phyloP scores from a whole-genome alignment of 495 filamentous ascomycete species.

The Rhypophila decipiens region DNA sequence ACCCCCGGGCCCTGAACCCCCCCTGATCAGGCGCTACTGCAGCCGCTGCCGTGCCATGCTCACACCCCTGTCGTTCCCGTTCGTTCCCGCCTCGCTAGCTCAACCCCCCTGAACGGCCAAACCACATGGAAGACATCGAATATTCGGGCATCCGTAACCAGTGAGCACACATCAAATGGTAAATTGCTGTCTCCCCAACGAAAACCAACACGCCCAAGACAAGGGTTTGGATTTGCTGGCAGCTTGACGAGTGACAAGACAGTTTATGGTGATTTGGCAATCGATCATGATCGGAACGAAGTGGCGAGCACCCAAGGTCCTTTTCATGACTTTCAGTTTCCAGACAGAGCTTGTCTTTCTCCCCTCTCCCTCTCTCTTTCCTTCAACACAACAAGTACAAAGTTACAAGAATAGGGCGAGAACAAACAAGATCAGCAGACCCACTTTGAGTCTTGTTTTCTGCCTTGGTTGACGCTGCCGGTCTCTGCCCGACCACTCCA shows the following conservation, averaged over 20 bases:
- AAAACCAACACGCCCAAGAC: neutral
- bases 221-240: neutral
- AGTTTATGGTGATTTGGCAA: conserved; percentile 27
- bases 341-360: too few species aligned
- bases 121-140: too few species aligned
- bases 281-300: conserved; percentile 1
- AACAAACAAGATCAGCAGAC: neutral
- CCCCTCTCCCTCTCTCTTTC: too few species aligned
- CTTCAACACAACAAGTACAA: too few species aligned
- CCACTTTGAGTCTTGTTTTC: neutral
- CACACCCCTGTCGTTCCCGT: too few species aligned
- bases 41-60: neutral
- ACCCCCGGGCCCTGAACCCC: too few species aligned
- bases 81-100: neutral
- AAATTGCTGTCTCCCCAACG: neutral
- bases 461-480: too few species aligned
- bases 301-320: conserved; percentile 11
- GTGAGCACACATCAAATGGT: too few species aligned
- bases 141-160: too few species aligned
- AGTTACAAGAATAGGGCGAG: neutral
- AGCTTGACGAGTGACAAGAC: neutral
- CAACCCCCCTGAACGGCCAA: too few species aligned
- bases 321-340: too few species aligned
- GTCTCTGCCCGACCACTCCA: conserved; percentile 1
- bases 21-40: neutral